phyloP scores from a whole-genome alignment of 2,329 filamentous ascomycete genomes.

The Laburnicola sp. region DNA sequence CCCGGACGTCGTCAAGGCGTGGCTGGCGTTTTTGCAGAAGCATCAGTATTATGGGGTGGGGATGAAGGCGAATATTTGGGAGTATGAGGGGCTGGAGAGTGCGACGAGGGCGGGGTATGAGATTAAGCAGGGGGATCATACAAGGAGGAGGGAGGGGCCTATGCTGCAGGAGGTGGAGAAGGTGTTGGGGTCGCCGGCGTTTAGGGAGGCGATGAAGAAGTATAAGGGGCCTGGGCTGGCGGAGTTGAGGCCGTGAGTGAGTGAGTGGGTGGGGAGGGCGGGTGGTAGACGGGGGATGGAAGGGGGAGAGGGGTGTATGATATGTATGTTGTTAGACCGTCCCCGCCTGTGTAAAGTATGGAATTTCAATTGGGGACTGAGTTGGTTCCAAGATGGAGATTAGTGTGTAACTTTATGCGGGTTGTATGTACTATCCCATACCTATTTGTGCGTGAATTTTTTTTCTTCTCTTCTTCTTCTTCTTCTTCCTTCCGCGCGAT shows the following conservation, averaged over 20 bases:
- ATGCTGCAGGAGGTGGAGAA: constrained; percentile 43
- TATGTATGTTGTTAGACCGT: too few species aligned
- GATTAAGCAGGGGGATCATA: constrained; percentile 30
- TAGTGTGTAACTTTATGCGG: too few species aligned
- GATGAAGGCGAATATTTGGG: constrained; percentile 98
- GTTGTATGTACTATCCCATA: too few species aligned
- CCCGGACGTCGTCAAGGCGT: constrained; percentile 83
- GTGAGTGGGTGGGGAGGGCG: too few species aligned
- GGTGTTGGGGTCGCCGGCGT: constrained; percentile 35
- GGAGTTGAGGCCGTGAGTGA: constrained; percentile 27
- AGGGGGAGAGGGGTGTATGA: too few species aligned
- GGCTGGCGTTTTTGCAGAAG: constrained; percentile 90
- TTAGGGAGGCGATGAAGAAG: constrained; percentile 38
- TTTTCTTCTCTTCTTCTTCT: too few species aligned
- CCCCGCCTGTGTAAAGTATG: too few species aligned
- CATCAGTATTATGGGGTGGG: constrained; percentile 95
- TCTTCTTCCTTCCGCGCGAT: too few species aligned
- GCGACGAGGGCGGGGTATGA: constrained; percentile 36
- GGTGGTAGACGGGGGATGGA: too few species aligned
- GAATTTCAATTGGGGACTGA: too few species aligned
- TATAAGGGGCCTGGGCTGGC: constrained; percentile 21
- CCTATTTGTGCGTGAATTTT: too few species aligned
- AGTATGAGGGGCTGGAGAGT: constrained; percentile 69
- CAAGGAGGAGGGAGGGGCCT: constrained; percentile 34
- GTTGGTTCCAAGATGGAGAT: too few species aligned